Evolutionary conservation across 139 green algal genomes (phyloP).

Genomic region (Prasinococcaceae sp.): DNA sequence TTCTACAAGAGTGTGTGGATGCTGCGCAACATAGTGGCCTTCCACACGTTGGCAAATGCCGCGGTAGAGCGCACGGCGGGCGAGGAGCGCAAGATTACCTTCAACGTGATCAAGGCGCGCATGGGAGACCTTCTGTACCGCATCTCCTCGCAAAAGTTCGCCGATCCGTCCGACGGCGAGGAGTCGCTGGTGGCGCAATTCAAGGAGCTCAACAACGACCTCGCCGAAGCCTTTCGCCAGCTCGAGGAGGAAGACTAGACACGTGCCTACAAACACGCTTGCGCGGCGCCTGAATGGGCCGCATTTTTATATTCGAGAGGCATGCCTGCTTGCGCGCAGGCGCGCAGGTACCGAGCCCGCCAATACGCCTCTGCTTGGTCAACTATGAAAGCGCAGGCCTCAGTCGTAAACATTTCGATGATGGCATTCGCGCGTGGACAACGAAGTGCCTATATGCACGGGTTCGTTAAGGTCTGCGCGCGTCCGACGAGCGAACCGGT

Average conservation of each 20-base stretch:
- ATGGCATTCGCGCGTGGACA: too few species aligned
- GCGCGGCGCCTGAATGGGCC: too few species aligned
- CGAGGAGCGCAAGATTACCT: conserved; percentile 76
- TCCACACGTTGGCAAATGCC: conserved; percentile 55
- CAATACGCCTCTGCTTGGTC: too few species aligned
- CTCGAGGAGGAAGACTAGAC: conserved; percentile 99
- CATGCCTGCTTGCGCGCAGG: too few species aligned
- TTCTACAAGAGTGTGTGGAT: conserved; percentile 98
- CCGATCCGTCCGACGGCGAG: conserved; percentile 76
- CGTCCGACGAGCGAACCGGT: too few species aligned
- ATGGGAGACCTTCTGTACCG: conserved; percentile 60
- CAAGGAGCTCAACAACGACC: conserved; percentile 61
- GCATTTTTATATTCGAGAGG: too few species aligned
- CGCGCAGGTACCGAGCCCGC: too few species aligned
- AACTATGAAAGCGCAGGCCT: too few species aligned
- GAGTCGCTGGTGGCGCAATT: conserved; percentile 49
- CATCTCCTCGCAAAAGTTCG: conserved; percentile 83
- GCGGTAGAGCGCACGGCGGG: conserved; percentile 74
- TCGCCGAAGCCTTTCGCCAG: conserved; percentile 65
- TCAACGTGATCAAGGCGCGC: conserved; percentile 88
- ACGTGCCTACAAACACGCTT: too few species aligned
- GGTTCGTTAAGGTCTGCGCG: too few species aligned
- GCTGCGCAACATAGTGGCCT: conserved; percentile 89
- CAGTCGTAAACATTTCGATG: too few species aligned
- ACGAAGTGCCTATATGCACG: too few species aligned